These are phyloP conservation scores for Metrosideros polymorpha DNA, from an alignment of 441 rosid species.

Conservation along the genomic window DNA sequence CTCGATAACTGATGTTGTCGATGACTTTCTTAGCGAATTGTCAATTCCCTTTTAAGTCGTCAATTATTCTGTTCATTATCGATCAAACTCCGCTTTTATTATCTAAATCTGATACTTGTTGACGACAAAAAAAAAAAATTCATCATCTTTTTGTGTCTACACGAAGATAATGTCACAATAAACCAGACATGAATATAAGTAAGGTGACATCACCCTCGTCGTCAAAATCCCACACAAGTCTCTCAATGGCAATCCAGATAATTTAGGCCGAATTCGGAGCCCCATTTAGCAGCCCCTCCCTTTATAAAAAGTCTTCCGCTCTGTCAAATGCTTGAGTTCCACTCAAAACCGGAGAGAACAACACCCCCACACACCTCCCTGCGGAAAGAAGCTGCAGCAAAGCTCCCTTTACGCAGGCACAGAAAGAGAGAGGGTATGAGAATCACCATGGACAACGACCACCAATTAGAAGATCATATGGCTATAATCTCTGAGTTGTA, in stretches of 20 bases:
- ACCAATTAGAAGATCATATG: neutral
- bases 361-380: neutral
- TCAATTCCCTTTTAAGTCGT: neutral
- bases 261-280: neutral
- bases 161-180: neutral
- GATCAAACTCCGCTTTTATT: neutral
- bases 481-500: neutral
- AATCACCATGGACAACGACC: neutral
- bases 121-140: neutral
- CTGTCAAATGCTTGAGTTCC: neutral
- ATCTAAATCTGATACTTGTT: neutral
- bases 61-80: neutral
- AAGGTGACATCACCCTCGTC: neutral
- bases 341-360: neutral
- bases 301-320: neutral
- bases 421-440: neutral
- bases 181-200: neutral
- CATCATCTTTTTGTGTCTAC: neutral
- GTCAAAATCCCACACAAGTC: neutral
- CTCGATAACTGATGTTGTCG: neutral
- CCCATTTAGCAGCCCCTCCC: neutral
- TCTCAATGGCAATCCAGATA: neutral
- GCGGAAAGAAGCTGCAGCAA: neutral
- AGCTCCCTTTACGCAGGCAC: neutral
- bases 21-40: neutral